Percentiles rank a stretch among this genome's conserved stretches.
Conservation (phyloP, 2,329 filamentous ascomycete species). For the Acrodontium crateriforme region DNA sequence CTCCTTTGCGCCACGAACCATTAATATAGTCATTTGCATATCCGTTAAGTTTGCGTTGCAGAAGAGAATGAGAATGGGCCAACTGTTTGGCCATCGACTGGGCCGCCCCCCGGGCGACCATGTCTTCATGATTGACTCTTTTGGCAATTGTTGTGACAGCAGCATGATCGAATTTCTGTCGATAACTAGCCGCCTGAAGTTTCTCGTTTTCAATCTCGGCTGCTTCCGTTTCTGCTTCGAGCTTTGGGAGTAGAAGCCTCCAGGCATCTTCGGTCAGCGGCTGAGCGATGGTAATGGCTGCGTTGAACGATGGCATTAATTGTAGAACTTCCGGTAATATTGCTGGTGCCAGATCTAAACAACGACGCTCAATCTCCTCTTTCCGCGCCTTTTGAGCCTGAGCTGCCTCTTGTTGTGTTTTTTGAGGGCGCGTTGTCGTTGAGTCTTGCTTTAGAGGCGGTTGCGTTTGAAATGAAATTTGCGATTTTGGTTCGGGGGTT, state of each 20-base stretch:
- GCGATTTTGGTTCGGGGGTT: no score
- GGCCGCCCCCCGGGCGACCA: constrained; percentile 37
- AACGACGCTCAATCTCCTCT: constrained; percentile 58
- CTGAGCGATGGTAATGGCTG: constrained; percentile 54
- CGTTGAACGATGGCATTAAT: constrained; percentile 61
- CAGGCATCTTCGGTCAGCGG: constrained; percentile 57
- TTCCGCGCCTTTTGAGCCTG: constrained; percentile 51
- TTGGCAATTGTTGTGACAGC: no score
- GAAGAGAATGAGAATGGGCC: constrained; percentile 54
- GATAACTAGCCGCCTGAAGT: constrained; percentile 34
- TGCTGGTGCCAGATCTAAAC: constrained; percentile 49
- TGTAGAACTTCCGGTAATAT: constrained; percentile 47
- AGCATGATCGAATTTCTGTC: constrained; percentile 24
- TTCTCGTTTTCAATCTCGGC: constrained; percentile 47
- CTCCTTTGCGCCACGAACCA: constrained; percentile 50
- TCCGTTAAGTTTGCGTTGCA: constrained; percentile 49
- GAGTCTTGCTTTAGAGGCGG: not conserved
- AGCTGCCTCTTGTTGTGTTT: constrained; percentile 39
- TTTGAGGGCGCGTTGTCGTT: constrained; percentile 1
- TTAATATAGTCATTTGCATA: constrained; percentile 59
- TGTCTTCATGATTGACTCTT: no score
- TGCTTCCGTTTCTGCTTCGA: constrained; percentile 50
- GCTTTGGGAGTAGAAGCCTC: constrained; percentile 52
- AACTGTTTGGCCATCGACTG: constrained; percentile 54
- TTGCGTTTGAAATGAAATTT: constrained; percentile 2